A percentile compares a stretch with the other conserved stretches of the same genome.
phyloP scores from a whole-genome alignment of 2,329 filamentous ascomycete species.

The Colletotrichum sp. region DNA sequence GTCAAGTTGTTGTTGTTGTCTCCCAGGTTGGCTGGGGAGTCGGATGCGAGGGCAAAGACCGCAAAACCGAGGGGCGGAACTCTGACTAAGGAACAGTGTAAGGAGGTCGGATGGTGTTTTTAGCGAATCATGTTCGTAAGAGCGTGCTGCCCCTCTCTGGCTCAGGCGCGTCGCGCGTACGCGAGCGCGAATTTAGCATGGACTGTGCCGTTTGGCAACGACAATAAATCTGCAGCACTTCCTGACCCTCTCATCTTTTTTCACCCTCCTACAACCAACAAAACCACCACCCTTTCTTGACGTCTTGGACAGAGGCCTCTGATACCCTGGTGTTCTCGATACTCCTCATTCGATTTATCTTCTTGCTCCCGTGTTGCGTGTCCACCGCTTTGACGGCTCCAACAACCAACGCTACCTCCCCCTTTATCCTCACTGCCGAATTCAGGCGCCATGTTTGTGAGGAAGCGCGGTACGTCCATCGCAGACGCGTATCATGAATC shows the following conservation, averaged over 20 bases:
- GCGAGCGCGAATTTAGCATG: conserved; percentile 7
- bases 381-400: neutral
- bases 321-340: neutral
- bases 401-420: neutral
- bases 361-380: neutral
- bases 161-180: conserved; percentile 24
- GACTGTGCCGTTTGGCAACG: neutral
- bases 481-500: neutral
- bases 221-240: conserved; percentile 22
- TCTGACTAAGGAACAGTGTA: neutral
- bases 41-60: conserved; percentile 13
- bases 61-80: conserved; percentile 11
- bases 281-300: neutral
- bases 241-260: neutral
- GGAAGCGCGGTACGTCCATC: conserved; percentile 62
- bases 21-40: conserved; percentile 14
- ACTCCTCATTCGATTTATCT: neutral
- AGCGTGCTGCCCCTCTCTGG: neutral
- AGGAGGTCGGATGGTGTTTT: neutral
- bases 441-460: conserved; percentile 61
- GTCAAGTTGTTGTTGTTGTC: conserved; percentile 4
- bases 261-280: conserved; percentile 10
- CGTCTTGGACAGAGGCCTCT: neutral
- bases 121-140: neutral
- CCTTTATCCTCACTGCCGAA: neutral